A percentile compares a stretch with the other conserved stretches of the same genome.
Conservation (phyloP, 1,284 basidiomycete species). For the Apiotrichum mycotoxinovorans region DNA sequence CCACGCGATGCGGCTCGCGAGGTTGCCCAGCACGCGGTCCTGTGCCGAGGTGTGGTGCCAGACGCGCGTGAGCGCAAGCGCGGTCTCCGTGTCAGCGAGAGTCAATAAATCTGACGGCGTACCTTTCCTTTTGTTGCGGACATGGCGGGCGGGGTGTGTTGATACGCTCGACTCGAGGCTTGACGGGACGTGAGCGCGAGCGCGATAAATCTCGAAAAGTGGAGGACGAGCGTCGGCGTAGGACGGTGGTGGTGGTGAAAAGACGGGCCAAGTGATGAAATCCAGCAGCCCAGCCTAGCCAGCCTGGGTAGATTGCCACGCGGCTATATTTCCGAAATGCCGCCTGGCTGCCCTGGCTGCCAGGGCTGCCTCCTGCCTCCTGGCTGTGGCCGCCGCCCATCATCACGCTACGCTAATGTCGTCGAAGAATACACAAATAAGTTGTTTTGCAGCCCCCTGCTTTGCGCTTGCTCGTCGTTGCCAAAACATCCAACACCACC, state of each 20-base stretch:
- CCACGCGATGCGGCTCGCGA: conserved; percentile 88
- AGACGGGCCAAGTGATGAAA: not conserved
- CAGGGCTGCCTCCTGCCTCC: not conserved
- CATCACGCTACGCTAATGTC: not conserved
- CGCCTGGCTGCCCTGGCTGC: not conserved
- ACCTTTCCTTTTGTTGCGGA: conserved; percentile 38
- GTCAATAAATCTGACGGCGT: conserved; percentile 6
- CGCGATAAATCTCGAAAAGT: not conserved
- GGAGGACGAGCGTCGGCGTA: not conserved
- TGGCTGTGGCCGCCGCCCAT: not conserved
- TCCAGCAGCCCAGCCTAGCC: no score
- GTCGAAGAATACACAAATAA: not conserved
- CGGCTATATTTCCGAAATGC: conserved; percentile 1
- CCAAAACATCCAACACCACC: not conserved
- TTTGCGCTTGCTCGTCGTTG: not conserved
- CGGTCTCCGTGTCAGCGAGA: conserved; percentile 63
- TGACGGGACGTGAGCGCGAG: no score
- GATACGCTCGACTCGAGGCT: no score
- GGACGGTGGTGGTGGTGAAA: not conserved
- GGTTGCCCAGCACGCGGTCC: conserved; percentile 83
- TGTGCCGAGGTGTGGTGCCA: conserved; percentile 96
- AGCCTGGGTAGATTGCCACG: conserved; percentile 7
- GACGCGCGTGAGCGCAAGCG: conserved; percentile 83
- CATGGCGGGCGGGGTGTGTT: no score
- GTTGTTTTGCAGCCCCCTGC: not conserved